Evolutionary conservation across 805 yeast species (phyloP).

Genomic region (Kluyveromyces starmeri): DNA sequence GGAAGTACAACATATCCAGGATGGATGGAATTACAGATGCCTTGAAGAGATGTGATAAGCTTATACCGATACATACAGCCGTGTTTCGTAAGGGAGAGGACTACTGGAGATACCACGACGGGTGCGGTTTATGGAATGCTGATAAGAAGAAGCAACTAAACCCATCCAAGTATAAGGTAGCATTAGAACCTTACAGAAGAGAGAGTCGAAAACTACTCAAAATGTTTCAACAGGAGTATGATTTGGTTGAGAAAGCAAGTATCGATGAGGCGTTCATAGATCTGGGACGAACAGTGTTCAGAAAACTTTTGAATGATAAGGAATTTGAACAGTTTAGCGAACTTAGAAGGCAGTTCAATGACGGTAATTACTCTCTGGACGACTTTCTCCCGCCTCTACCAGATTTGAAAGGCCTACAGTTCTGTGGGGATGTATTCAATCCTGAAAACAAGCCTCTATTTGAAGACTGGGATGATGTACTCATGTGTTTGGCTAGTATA

Average conservation of each 20-base stretch:
- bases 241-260: constrained; percentile 82
- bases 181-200: constrained; percentile 83
- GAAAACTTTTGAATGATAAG: constrained; percentile 28
- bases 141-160: constrained; percentile 46
- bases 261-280: constrained; percentile 91
- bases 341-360: constrained; percentile 15
- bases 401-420: constrained; percentile 12
- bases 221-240: constrained; percentile 53
- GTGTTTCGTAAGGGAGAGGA: constrained; percentile 83
- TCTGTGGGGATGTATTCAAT: constrained; percentile 17
- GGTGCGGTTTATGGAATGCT: constrained; percentile 26
- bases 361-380: constrained; percentile 20
- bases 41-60: constrained; percentile 59
- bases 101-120: constrained; percentile 63
- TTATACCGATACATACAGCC: constrained; percentile 85
- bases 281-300: constrained; percentile 56
- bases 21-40: constrained; percentile 70
- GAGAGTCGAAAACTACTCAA: constrained; percentile 74
- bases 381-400: constrained; percentile 21
- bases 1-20: constrained; percentile 71
- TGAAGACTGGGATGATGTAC: constrained; percentile 75
- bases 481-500: constrained; percentile 57
- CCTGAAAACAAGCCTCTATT: constrained; percentile 13
- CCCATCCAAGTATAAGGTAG: constrained; percentile 66
- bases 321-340: constrained; percentile 3